Evolutionary conservation across 345 rosid genomes (phyloP), one percentile per base, ranked within the genome.

Genomic region (Eucalyptus leucophloia): DNA sequence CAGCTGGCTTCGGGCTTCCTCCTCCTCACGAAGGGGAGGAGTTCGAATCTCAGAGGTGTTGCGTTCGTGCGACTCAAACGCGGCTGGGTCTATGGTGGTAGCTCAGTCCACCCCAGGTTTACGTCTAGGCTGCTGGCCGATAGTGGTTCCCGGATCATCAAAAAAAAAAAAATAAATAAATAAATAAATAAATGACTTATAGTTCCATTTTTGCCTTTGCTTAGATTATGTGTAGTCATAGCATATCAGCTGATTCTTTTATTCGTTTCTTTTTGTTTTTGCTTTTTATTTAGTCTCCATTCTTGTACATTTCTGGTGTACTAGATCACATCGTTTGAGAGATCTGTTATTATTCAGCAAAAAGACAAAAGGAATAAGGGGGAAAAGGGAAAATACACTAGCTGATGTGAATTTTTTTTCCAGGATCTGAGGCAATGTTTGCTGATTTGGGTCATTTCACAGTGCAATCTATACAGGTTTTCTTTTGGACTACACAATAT

Each of bases 341-440:
- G 83, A 77, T 77, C 24, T 9, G 28, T 77, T 12, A 24, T 10
- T 60, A 60, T 26, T 19, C 45, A 37, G 12, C 45, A 72, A 77
- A 37, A 10, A 37, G 28, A 72, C 28, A 21, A 23, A 72, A 37
- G 28, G 45, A 19, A 37, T 72, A 37, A 15, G 45, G 82, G 45
- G 42, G 42, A 72, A 72, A 19, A 10, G 44, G 67, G 42, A 32
- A 32, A 69, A 67, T 4, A 32, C 11, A 19, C 24, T 11, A 37
- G 47, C 83, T 77, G 47, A n/a, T 65, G 47, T 37, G 44, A 37
- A 37, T 10, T 37, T 72, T 90, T 90, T 28, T 88, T 89, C 56
- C 94, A 98, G 99, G 99, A 87, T 97, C 98, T 9, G 99, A 98
- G 95, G 99, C 99, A 45, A 97, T 98, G 99, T 96, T 98, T 94